Evolutionary conservation across 208 protist species (phyloP), one percentile per base, ranked within the genome.

Genomic region (Acanthamoeba triangularis): DNA sequence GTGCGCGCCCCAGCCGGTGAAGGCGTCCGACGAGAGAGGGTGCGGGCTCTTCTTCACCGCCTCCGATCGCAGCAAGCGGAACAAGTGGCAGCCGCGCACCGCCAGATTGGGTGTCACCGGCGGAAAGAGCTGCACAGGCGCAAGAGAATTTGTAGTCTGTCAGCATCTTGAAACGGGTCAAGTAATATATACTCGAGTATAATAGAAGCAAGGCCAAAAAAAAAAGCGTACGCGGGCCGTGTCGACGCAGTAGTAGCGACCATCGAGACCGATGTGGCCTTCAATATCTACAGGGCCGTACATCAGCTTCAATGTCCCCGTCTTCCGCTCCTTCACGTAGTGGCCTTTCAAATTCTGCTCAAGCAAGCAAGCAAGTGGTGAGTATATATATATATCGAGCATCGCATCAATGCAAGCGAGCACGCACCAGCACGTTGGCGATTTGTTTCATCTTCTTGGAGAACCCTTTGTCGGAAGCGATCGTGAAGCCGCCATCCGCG

Each of bases 281-380:
- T 94, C 90, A 41, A 94, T 94, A 41, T 94, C 90, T 25, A 94
- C 90, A 25, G 90, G 90, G 25, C 90, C 90, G 67, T 80, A 94
- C 56, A 94, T 80, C n/a, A 94, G 67, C 30, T 94, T 94, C n/a
- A 94, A 49, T 23, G 33, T 44, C 7, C 35, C 23, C 56, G 90
- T 94, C 18, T 52, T 52, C 28, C 65, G 33, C 44, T 94, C 90
- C 30, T 94, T 61, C 61, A 94, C 90, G 16, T 65, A 80, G 67
- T 94, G 90, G 37, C 90, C 65, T 41, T 94, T 94, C 25, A 94
- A 28, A 30, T 94, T 94, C 63, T 80, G 90, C 33, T 1, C 30
- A n/a, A 0, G 74, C 33, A 0, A 76, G 28, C 1, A 35, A 56
- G 52, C 7, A 76, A 16, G 67, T 37, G 25, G 6, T 76, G 67